Evolutionary conservation across 2,329 filamentous ascomycete genomes (phyloP).

Genomic region (Ophiostoma pallidulum): DNA sequence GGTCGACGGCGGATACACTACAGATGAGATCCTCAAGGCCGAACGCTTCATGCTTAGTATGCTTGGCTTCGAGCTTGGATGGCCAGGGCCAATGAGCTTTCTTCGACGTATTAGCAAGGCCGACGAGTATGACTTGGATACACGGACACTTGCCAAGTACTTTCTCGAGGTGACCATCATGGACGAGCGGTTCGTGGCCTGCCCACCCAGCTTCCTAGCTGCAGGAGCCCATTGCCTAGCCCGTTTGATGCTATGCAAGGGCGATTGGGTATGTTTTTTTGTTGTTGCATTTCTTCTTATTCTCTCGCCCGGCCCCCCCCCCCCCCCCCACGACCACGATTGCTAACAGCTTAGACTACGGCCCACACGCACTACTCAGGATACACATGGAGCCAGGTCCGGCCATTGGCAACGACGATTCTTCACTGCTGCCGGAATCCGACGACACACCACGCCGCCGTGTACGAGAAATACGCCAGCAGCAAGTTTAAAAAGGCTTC

Average conservation of each 20-base stretch:
- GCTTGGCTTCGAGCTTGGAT: constrained; percentile 90
- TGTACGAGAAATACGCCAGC: constrained; percentile 88
- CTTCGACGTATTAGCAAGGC: constrained; percentile 94
- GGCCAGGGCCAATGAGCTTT: constrained; percentile 99
- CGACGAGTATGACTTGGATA: constrained; percentile 94
- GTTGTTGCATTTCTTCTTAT: constrained; percentile 23
- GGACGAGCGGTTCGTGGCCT: constrained; percentile 94
- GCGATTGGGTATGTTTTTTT: constrained; percentile 62
- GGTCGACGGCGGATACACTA: constrained; percentile 85
- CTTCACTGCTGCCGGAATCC: constrained; percentile 81
- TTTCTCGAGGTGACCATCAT: constrained; percentile 95
- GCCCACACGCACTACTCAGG: constrained; percentile 87
- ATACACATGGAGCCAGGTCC: constrained; percentile 80
- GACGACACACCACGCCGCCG: constrained; percentile 69
- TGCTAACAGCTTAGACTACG: constrained; percentile 41
- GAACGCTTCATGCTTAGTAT: constrained; percentile 98
- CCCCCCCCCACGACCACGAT: neutral
- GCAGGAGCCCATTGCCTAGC: constrained; percentile 90
- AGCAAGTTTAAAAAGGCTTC: constrained; percentile 81
- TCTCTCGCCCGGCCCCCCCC: neutral
- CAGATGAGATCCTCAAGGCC: constrained; percentile 90
- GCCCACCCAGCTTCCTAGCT: constrained; percentile 79
- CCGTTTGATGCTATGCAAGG: constrained; percentile 80
- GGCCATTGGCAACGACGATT: constrained; percentile 65
- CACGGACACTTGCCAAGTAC: constrained; percentile 91